These are phyloP conservation scores for Pholiota conissans DNA, from an alignment of 768 basidiomycete species.

Conservation along the genomic window DNA sequence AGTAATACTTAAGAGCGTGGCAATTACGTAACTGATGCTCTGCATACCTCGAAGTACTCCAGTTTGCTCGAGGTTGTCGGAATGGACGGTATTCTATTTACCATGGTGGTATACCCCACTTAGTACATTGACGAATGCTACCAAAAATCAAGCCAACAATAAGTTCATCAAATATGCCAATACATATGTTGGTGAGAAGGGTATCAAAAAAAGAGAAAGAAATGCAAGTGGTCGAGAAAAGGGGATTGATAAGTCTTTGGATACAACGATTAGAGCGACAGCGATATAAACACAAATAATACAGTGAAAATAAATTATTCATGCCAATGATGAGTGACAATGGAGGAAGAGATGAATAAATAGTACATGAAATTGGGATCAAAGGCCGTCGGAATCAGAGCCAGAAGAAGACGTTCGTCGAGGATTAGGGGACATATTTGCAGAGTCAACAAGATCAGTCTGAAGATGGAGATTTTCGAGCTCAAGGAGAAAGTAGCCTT, in stretches of 20 bases:
- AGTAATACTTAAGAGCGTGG: background rate
- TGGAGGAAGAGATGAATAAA: background rate
- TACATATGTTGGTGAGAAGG: background rate
- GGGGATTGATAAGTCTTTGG: background rate
- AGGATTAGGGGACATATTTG: slow-evolving; percentile 15
- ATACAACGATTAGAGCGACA: background rate
- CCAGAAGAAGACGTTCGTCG: slow-evolving; percentile 31
- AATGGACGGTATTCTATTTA: background rate
- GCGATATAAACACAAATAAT: background rate
- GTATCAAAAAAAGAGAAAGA: background rate
- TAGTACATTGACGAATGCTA: background rate
- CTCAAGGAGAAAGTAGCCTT: slow-evolving; percentile 58
- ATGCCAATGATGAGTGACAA: background rate
- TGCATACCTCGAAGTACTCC: no score
- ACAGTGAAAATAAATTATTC: background rate
- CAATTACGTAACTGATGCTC: background rate
- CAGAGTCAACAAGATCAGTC: slow-evolving; percentile 16
- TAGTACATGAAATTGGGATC: slow-evolving; percentile 2
- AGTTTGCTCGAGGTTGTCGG: no score
- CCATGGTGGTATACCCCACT: background rate
- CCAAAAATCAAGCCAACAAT: background rate
- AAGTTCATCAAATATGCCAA: background rate
- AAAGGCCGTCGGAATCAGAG: slow-evolving; percentile 34
- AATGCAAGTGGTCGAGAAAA: background rate
- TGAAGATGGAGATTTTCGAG: slow-evolving; percentile 44